Base-by-base conservation (phyloP, 805 yeast species). In the Sungouiella thailandica region DNA sequence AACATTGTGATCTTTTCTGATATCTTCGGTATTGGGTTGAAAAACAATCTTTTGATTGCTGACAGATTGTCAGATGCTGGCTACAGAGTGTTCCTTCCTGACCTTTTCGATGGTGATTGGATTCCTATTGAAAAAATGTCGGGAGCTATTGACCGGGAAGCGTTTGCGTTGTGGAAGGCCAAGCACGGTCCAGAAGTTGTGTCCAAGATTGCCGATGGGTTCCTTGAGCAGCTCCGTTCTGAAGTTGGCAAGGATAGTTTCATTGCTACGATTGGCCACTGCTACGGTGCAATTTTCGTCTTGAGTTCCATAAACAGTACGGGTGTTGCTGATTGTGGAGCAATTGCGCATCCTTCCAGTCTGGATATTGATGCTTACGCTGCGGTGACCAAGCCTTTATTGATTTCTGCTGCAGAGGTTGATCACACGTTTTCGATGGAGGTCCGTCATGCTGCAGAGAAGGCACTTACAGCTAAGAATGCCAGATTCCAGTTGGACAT, bases 271-370 rank as follows among this genome's bases (percentile, higher is more conserved):
- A 20, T 25, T 31, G 34, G 29, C 5, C 14, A 23, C 26, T 86
- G 96, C 62, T 85, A 65, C 46, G 96, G 96, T 53, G 95, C 84
- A 23, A 80, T 77, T 56, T 77, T 65, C 46, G 76, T 72, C 22
- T 44, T 82, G 36, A 74, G 69, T 37, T 71, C 76, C 39, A 54
- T 74, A 16, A 50, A 65, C 9, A 44, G 46, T 18, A 66, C 56
- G 26, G 70, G 70, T 19, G 24, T 48, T 4, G 67, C 74, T 24
- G 72, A 74, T 40, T 80, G 68, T 18, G 84, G 74, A 50, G 90
- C 89, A 12, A 58, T 74, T 43, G 89, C 89, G 9, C 96, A 87
- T 58, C 96, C 96, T 4, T 80, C 90, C 3, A 69, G 79, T 40
- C 77, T 83, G 12, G 39, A 67, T 10, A 67, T 68, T 20, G 86